Base-by-base conservation (phyloP, 2,329 filamentous ascomycete genomes). In the Uncinocarpus reesii region DNA sequence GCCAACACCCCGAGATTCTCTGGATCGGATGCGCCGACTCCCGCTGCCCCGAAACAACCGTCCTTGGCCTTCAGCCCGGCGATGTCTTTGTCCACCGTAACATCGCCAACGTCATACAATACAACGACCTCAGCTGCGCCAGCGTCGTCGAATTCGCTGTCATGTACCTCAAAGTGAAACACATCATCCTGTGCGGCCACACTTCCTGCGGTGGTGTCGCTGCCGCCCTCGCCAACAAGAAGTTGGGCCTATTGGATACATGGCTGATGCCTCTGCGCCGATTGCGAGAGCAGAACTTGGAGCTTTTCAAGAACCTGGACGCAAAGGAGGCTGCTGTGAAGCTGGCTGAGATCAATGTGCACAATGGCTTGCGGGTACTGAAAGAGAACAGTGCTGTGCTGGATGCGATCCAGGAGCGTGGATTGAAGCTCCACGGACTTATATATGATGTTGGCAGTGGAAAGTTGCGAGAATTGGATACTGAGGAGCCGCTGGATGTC, bases 41-140 rank as follows among this genome's bases (percentile, higher is more conserved):
- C 32, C 84, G 87, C 55, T 82, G 86, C 56, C 86, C 87, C 1
- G 87, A 92, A 67, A 90, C 85, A 4, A 87, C 81, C 42, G 76
- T 94, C 60, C 76, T 89, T 23, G 81, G 83, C 59, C 75, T 87
- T 50, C 76, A 86, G 60, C 85, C 86, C 2, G 86, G 87, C 51
- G 86, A 93, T 58, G 81, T 93, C 56, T 93, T 93, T 65, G 83
- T 87, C 45, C 86, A 93, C 72, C 84, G 87, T 63, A 93, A 93
- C 72, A 89, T 94, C 64, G 86, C 85, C 66, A 93, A 93, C 71
- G 79, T 90, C 60, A 70, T 93, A 54, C 79, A 80, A 49, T 71
- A 80, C 16, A 80, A 79, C 58, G 87, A 94, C 64, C 77, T 90
- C 64, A 86, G 79, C 69, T 80, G 81, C 28, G 75, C 79, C 8